A percentile compares a stretch with the other conserved stretches of the same genome.
These are phyloP conservation scores for Xylariaceae sp. DNA, from an alignment of 2,329 filamentous ascomycete genomes.

Conservation along the genomic window DNA sequence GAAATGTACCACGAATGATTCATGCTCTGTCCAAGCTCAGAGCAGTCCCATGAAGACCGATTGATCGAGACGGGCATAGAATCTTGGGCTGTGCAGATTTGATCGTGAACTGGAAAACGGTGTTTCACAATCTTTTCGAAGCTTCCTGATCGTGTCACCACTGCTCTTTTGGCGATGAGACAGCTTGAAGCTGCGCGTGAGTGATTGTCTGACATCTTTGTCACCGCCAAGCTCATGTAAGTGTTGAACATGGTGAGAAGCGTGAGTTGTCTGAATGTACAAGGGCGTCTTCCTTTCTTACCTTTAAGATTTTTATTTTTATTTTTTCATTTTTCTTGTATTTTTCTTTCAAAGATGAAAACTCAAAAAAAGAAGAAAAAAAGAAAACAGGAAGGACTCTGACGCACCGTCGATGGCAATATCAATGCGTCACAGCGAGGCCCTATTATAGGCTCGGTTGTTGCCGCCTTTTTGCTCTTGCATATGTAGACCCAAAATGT, in stretches of 20 bases:
- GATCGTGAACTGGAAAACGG: too few relatives aligned
- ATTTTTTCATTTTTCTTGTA: too few relatives aligned
- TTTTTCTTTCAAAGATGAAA: neutral
- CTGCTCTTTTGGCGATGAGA: neutral
- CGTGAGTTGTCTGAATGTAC: neutral
- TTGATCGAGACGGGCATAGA: too few relatives aligned
- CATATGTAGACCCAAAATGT: neutral
- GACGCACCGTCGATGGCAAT: neutral
- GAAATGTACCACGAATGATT: too few relatives aligned
- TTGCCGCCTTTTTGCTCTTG: neutral
- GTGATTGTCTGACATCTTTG: neutral
- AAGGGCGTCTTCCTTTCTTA: neutral
- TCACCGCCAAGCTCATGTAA: neutral
- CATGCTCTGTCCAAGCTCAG: too few relatives aligned
- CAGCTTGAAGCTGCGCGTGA: neutral
- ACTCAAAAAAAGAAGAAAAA: neutral
- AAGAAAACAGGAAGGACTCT: neutral
- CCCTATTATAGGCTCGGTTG: neutral
- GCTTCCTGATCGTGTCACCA: too few relatives aligned
- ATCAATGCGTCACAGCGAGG: neutral
- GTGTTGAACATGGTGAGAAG: neutral
- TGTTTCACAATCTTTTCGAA: too few relatives aligned
- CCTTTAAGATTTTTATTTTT: too few relatives aligned
- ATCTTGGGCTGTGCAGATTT: too few relatives aligned
- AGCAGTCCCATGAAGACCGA: too few relatives aligned